phyloP scores from a whole-genome alignment of 2,329 filamentous ascomycete genomes.

The Chaetomiaceae sp. region DNA sequence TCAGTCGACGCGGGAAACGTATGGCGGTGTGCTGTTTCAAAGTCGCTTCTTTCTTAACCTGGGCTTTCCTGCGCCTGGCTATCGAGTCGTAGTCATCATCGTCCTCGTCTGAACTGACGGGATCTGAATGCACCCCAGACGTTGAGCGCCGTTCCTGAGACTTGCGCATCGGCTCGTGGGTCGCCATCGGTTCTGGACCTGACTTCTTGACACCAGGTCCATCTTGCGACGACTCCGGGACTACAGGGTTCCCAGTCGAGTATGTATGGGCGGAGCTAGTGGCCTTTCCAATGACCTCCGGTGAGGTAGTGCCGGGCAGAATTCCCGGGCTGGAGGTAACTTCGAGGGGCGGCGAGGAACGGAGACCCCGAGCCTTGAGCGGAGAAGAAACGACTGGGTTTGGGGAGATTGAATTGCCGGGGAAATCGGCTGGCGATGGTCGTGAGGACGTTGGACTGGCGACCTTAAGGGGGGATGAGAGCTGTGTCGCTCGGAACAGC shows the following conservation, averaged over 20 bases:
- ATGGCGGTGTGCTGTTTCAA: constrained; percentile 37
- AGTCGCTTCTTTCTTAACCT: constrained; percentile 35
- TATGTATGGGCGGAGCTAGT: constrained; percentile 13
- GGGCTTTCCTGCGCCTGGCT: constrained; percentile 34
- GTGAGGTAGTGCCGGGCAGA: constrained; percentile 17
- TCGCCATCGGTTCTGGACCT: constrained; percentile 30
- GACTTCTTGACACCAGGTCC: constrained; percentile 11
- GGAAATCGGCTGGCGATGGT: constrained; percentile 46
- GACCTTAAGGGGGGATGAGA: constrained; percentile 44
- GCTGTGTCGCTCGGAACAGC: constrained; percentile 50
- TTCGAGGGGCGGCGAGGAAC: constrained; percentile 35
- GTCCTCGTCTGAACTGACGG: constrained; percentile 26
- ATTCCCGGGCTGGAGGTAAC: constrained; percentile 22
- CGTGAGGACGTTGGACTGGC: constrained; percentile 52
- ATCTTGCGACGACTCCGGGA: constrained; percentile 19
- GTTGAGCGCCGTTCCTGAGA: constrained; percentile 37
- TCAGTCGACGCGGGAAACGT: constrained; percentile 30
- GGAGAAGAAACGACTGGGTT: constrained; percentile 42
- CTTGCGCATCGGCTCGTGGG: constrained; percentile 41
- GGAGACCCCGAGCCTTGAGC: constrained; percentile 42
- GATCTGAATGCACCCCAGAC: constrained; percentile 18
- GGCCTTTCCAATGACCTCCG: constrained; percentile 5
- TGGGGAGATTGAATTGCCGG: constrained; percentile 40
- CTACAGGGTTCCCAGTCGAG: constrained; percentile 14
- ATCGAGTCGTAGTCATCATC: constrained; percentile 31